Conservation (phyloP, 306 rosid species). For the Pterocarpus macrocarpus region DNA sequence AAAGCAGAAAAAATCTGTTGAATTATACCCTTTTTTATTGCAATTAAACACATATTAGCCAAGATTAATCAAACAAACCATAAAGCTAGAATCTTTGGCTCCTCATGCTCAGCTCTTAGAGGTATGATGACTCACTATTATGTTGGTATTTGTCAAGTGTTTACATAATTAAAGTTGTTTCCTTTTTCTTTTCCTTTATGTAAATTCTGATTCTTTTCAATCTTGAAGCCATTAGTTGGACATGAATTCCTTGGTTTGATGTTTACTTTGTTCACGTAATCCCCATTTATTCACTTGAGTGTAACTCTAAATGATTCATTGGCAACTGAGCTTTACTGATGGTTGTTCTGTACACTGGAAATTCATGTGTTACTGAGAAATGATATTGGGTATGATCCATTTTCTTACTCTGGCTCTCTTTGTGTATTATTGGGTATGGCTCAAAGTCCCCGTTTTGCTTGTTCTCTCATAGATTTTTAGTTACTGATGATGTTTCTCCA, state of each 20-base stretch:
- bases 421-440: constrained; percentile 3
- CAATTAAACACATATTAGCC: not conserved
- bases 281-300: too few relatives aligned
- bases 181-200: not conserved
- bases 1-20: constrained; percentile 43
- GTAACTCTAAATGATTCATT: too few relatives aligned
- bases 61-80: constrained; percentile 32
- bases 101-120: constrained; percentile 29
- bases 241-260: constrained; percentile 19
- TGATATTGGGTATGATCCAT: not conserved
- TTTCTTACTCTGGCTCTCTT: not conserved
- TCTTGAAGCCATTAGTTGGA: constrained; percentile 1
- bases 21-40: constrained; percentile 32
- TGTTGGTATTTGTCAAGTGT: not conserved
- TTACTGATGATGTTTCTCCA: not conserved
- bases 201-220: not conserved
- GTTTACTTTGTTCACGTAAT: constrained; percentile 13
- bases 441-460: constrained; percentile 13
- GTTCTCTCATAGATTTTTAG: constrained; percentile 6
- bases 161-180: constrained; percentile 10
- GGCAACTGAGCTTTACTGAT: constrained; percentile 14
- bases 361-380: not conserved
- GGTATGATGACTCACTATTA: constrained; percentile 35
- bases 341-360: constrained; percentile 3
- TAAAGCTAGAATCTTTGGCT: not conserved